Base-by-base conservation (phyloP, 108 stramenopile genomes). In the Chaetoceros tenuissimus region DNA sequence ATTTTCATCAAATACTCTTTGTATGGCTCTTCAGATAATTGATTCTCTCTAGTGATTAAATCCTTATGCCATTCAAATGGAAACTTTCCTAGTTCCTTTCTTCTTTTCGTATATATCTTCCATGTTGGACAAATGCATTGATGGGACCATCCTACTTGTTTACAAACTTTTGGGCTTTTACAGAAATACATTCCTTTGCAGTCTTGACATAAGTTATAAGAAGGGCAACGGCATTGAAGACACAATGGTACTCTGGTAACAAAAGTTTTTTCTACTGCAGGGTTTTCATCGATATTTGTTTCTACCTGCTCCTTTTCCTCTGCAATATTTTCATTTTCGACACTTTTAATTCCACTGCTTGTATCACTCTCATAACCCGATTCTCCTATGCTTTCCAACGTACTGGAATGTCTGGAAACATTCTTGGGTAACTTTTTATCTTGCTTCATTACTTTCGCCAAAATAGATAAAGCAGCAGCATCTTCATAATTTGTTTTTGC, bases 181-280 rank as follows among this genome's bases (percentile, higher is more conserved):
- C 89, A 92, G 65, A 87, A 92, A 52, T 92, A 92, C 21, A 64
- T 74, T 21, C 81, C 89, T 18, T 62, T 46, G 44, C 89, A 92
- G 51, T 49, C 48, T 31, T 46, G 46, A 57, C 89, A 92, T 0
- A 85, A 52, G 43, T 52, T 46, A 8, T 59, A 47, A 8, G 80
- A 62, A 21, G 82, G 78, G 18, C 81, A 30, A 60, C 91, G 76
- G 64, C 91, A 92, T 55, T 92, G 73, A 23, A 86, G 54, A 63
- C 91, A 92, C 1, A 92, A 62, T 18, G 84, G 75, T 16, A 58
- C 68, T 30, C 65, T 70, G 27, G 83, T 72, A 22, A 81, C 69
- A 56, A 73, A 63, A 24, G 59, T 34, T 18, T 34, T 46, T 48
- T 27, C 22, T 18, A 10, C 53, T 27, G 28, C 31, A 20, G 44